Percentiles rank a stretch among this genome's conserved stretches.
These are phyloP conservation scores for Beauveria caledonica DNA, from an alignment of 2,329 filamentous ascomycete genomes.

Conservation along the genomic window DNA sequence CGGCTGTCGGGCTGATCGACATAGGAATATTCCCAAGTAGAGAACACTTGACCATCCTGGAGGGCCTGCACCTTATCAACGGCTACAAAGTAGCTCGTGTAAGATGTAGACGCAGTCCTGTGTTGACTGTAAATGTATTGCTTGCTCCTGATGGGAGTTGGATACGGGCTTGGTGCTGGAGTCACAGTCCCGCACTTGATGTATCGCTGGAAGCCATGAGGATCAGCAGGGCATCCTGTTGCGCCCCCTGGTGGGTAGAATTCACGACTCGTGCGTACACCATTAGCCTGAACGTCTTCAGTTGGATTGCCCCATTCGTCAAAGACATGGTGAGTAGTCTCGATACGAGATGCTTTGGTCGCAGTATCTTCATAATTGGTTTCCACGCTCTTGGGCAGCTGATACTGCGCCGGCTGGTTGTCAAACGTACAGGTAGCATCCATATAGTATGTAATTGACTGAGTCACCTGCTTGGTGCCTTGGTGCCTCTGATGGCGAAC, in stretches of 20 bases:
- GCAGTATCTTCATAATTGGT: no score
- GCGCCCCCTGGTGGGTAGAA: not conserved
- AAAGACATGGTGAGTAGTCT: not conserved
- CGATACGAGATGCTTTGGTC: not conserved
- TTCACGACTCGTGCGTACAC: not conserved
- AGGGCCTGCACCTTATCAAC: no score
- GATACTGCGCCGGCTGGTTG: no score
- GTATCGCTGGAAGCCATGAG: not conserved
- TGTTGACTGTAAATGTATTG: not conserved
- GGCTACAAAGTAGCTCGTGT: no score
- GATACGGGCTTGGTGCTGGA: not conserved
- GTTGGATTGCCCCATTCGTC: not conserved
- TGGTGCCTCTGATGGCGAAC: not conserved
- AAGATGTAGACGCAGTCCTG: no score
- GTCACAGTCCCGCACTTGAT: not conserved
- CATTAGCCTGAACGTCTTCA: not conserved
- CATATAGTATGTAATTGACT: no score
- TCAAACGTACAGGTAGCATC: not conserved
- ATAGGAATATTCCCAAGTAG: no score
- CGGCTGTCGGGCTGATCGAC: no score
- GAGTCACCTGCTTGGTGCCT: no score
- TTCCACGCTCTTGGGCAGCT: no score
- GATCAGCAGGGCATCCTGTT: not conserved
- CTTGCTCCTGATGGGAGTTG: no score
- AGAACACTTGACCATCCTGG: no score